phyloP scores from a whole-genome alignment of 202 grass and related monocot genomes.

The Carex arenaria region DNA sequence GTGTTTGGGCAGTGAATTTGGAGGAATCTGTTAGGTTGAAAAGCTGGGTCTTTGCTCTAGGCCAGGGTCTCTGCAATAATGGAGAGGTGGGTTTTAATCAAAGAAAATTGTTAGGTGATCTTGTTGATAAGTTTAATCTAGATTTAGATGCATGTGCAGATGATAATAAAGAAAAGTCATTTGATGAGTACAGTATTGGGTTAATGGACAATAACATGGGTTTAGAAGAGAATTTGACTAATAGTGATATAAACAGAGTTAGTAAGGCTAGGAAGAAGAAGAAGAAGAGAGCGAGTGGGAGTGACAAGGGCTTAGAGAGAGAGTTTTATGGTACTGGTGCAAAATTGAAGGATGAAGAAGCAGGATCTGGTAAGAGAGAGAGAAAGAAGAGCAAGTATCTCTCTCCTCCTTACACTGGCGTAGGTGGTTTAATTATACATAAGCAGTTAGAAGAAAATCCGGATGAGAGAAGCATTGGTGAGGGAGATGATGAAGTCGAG shows the following conservation, averaged over 20 bases:
- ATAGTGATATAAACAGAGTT: not conserved
- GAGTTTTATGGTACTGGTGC: not conserved
- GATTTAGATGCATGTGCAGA: constrained; percentile 41
- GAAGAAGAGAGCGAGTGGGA: constrained; percentile 7
- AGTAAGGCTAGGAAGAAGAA: constrained; percentile 14
- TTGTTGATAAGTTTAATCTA: constrained; percentile 67
- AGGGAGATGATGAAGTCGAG: not conserved
- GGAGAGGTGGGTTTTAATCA: constrained; percentile 27
- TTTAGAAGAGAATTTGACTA: not conserved
- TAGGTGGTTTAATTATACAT: not conserved
- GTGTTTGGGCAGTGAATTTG: constrained; percentile 16
- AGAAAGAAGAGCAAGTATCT: constrained; percentile 95
- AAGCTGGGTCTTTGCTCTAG: constrained; percentile 44
- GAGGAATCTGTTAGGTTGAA: constrained; percentile 39
- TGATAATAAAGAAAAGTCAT: constrained; percentile 15
- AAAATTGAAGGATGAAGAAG: constrained; percentile 1
- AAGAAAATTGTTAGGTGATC: constrained; percentile 33
- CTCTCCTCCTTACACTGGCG: constrained; percentile 64
- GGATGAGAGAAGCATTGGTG: not conserved
- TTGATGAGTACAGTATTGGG: not conserved
- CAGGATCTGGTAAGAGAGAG: constrained; percentile 36
- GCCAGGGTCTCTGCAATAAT: constrained; percentile 28
- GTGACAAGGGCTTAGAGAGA: constrained; percentile 7
- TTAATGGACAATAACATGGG: not conserved
- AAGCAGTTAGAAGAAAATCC: not conserved